Percentiles rank a stretch among this genome's conserved stretches.
Conservation (phyloP, 257 asterid genomes). For the Solanum sitiens region DNA sequence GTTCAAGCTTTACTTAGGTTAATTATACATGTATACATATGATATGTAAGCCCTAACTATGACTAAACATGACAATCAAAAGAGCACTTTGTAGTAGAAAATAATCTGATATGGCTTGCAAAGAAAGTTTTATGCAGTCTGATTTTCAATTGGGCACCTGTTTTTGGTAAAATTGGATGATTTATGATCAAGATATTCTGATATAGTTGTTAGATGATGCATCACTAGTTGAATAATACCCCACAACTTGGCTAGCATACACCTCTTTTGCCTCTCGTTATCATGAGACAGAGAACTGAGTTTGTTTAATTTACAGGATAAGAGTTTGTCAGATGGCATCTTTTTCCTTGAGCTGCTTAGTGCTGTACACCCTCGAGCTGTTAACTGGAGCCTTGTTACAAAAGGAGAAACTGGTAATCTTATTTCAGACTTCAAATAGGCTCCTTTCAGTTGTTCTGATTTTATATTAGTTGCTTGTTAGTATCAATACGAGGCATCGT, state of each 20-base stretch:
- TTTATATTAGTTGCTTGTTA: not conserved
- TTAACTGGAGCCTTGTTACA: constrained; percentile 97
- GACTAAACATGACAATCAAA: not conserved
- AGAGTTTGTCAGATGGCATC: constrained; percentile 67
- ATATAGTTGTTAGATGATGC: not conserved
- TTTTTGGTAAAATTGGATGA: not conserved
- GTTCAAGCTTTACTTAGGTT: not conserved
- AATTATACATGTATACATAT: not conserved
- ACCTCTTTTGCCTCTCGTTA: not conserved
- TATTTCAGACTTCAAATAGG: not conserved
- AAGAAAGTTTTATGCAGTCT: not conserved
- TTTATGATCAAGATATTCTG: not conserved
- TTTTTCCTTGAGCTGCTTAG: constrained; percentile 95
- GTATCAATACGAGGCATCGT: not conserved
- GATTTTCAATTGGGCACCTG: not conserved
- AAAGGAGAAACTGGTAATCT: constrained; percentile 69
- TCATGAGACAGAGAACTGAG: not conserved
- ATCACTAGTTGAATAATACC: not conserved
- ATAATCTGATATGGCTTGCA: not conserved
- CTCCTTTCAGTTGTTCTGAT: not conserved
- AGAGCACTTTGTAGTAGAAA: not conserved
- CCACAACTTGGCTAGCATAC: not conserved
- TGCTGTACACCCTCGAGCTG: constrained; percentile 91
- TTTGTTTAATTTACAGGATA: constrained; percentile 49
- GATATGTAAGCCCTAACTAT: not conserved